Conservation (phyloP, 2,329 filamentous ascomycete species). For the Pezicula carpinea region DNA sequence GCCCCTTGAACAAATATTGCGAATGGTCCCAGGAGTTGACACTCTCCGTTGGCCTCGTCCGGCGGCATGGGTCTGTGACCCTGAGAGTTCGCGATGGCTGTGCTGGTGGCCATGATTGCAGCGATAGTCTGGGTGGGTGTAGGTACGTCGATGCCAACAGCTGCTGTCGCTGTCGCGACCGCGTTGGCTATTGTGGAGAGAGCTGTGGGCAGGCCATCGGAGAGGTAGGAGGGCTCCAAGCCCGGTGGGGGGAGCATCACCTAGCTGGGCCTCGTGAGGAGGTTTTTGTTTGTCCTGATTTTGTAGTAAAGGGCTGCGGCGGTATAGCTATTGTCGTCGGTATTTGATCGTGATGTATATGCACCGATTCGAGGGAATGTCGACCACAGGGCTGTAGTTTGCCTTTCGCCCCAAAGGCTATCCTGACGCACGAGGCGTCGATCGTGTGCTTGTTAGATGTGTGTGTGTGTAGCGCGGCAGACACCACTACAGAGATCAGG, state of each 20-base stretch:
- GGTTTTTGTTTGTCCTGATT: no score
- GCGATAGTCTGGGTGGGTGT: slow-evolving; percentile 27
- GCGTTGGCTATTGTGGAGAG: slow-evolving; percentile 4
- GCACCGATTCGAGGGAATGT: no score
- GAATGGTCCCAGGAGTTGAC: slow-evolving; percentile 82
- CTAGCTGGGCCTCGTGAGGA: background rate
- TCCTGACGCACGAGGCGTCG: no score
- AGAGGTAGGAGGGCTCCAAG: background rate
- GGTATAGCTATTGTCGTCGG: no score
- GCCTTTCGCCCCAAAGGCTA: no score
- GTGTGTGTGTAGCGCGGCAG: no score
- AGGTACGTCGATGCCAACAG: slow-evolving; percentile 23
- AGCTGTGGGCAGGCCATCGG: background rate
- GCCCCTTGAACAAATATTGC: slow-evolving; percentile 86
- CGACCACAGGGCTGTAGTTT: no score
- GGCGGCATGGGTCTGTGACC: slow-evolving; percentile 2
- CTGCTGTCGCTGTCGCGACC: slow-evolving; percentile 19
- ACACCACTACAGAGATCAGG: no score
- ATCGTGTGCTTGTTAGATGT: no score
- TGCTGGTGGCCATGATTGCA: slow-evolving; percentile 23
- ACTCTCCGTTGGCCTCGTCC: slow-evolving; percentile 60
- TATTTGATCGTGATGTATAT: no score
- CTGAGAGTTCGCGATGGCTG: slow-evolving; percentile 13
- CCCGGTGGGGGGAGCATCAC: slow-evolving; percentile 2
- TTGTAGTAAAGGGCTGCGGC: no score